phyloP scores from a whole-genome alignment of 768 basidiomycete genomes.

The Boletales sp. region DNA sequence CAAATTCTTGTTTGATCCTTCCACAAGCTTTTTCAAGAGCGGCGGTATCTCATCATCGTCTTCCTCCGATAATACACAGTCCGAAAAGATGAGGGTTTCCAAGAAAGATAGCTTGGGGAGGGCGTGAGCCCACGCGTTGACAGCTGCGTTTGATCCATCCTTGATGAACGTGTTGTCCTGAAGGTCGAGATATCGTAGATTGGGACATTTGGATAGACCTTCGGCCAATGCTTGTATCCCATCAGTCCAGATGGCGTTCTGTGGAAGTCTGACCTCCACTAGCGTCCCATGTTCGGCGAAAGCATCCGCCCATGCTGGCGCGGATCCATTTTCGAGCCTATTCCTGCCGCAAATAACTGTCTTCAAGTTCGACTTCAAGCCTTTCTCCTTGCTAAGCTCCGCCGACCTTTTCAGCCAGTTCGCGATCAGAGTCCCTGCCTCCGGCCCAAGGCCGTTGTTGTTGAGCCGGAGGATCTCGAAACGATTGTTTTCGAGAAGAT shows the following conservation, averaged over 20 bases:
- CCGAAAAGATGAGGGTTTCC: constrained; percentile 81
- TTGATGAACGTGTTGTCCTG: constrained; percentile 86
- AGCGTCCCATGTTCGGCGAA: constrained; percentile 83
- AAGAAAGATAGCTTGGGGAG: constrained; percentile 70
- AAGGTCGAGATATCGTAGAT: constrained; percentile 77
- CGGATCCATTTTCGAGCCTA: constrained; percentile 89
- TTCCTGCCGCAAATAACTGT: constrained; percentile 92
- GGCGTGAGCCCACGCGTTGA: constrained; percentile 59
- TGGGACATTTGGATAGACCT: constrained; percentile 65
- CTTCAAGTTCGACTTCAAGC: constrained; percentile 66
- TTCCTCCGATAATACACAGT: constrained; percentile 75
- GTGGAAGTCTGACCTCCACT: constrained; percentile 87
- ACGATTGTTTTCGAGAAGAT: constrained; percentile 80
- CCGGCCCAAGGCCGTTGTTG: constrained; percentile 95
- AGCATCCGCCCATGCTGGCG: constrained; percentile 79
- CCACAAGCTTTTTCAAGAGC: constrained; percentile 55
- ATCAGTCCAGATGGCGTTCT: constrained; percentile 95
- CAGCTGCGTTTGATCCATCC: constrained; percentile 55
- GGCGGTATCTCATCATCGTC: constrained; percentile 75
- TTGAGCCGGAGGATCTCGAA: constrained; percentile 82
- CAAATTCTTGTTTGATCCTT: constrained; percentile 72
- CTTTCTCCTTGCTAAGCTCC: constrained; percentile 57
- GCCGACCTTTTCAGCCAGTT: constrained; percentile 80
- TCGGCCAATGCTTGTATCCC: constrained; percentile 77
- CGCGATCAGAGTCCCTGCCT: constrained; percentile 82